Evolutionary conservation across 208 protist species (phyloP), one percentile per base, ranked within the genome.

Genomic region (Acanthamoeba divionensis): DNA sequence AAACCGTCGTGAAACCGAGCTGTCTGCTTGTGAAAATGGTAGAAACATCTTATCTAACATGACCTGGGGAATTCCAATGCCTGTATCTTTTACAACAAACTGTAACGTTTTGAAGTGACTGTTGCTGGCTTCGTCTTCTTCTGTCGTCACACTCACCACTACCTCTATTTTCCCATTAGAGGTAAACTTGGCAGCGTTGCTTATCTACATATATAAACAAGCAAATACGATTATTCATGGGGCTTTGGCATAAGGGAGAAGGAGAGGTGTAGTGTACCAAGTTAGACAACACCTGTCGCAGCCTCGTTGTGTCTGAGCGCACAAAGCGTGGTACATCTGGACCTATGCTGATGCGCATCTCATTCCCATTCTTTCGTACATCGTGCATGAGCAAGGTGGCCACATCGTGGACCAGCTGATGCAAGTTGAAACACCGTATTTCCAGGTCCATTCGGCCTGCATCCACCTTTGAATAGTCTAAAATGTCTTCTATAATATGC

Each of bases 11-110:
- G 90, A 41, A 41, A 29, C 24, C 10, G 82, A 26, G 26, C 21
- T 31, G 52, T 93, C 90, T 18, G 10, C 90, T 38, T 93, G 91
- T n/a, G 38, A 41, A 44, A 93, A 93, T 31, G 91, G 82, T 18
- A 92, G 26, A 31, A 93, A 93, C 50, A 92, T n/a, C n/a, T n/a
- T 36, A 9, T 44, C 38, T 0, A 50, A 36, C 7, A 75, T 2
- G 31, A 69, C 41, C 62, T 41, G 62, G 3, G 31, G 13, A 13
- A 69, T 38, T 13, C 62, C 62, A 18, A 13, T 29, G 0, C 62
- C 62, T 4, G 62, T 31, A 24, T 67, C 62, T 29, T 36, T 29
- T 6, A 67, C 62, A 1, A n/a, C n/a, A n/a, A n/a, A n/a, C n/a
- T n/a, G n/a, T n/a, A n/a, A n/a, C n/a, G n/a, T n/a, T n/a, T n/a